Conservation (phyloP, 495 filamentous ascomycete species). For the Annulohypoxylon maeteangense region DNA sequence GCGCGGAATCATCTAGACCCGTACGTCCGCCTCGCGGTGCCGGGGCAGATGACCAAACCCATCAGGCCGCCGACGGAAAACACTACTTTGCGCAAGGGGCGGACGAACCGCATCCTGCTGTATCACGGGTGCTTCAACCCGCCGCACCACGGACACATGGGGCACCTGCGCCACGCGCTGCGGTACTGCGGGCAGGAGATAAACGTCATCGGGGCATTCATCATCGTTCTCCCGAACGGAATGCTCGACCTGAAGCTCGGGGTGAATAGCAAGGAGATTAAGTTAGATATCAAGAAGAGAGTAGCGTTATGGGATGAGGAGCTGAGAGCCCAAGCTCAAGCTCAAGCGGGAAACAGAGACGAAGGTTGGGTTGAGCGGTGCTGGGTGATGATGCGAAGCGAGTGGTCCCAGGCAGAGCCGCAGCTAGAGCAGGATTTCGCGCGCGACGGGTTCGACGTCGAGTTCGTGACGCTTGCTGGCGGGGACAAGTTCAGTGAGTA, state of each 20-base stretch:
- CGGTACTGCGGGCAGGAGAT: constrained; percentile 20
- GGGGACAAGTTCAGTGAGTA: constrained; percentile 29
- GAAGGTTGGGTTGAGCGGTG: constrained; percentile 2
- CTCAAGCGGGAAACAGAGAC: not conserved
- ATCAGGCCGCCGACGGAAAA: not conserved
- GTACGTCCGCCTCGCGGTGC: not conserved
- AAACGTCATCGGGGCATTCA: constrained; percentile 21
- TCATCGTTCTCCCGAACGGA: no score
- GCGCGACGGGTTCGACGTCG: constrained; percentile 2
- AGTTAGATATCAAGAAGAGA: constrained; percentile 1
- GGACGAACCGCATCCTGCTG: constrained; percentile 36
- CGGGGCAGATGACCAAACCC: no score
- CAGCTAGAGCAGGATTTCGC: not conserved
- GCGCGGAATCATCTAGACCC: not conserved
- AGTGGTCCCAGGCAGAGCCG: not conserved
- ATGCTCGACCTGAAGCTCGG: no score
- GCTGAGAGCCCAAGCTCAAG: not conserved
- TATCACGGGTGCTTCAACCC: constrained; percentile 49
- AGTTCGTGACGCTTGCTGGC: constrained; percentile 30
- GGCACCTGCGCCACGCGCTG: constrained; percentile 27
- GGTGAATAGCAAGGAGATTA: not conserved
- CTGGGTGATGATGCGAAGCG: constrained; percentile 20
- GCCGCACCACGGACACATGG: constrained; percentile 41
- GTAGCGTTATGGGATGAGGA: constrained; percentile 8
- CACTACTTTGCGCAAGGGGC: not conserved